These are phyloP conservation scores for Kitagawia praeruptora DNA, from an alignment of 129 eudicot genomes.

Conservation along the genomic window DNA sequence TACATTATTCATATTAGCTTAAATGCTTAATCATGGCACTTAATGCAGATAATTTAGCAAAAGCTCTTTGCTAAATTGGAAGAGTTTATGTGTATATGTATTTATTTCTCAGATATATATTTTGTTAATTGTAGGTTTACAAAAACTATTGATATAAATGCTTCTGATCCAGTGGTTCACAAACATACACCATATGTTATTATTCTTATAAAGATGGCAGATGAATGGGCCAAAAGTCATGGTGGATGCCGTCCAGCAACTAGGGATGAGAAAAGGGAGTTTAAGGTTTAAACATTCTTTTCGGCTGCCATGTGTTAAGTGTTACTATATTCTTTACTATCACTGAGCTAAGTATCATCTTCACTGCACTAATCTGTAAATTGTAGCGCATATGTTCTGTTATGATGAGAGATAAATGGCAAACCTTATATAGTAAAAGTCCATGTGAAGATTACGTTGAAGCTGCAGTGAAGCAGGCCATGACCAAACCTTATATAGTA, in stretches of 20 bases:
- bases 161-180: constrained; percentile 70
- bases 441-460: too few species aligned
- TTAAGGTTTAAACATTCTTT: constrained; percentile 50
- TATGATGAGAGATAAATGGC: too few species aligned
- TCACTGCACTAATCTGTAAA: too few species aligned
- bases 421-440: too few species aligned
- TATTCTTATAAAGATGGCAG: constrained; percentile 78
- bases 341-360: constrained; percentile 12
- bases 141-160: constrained; percentile 53
- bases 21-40: neutral
- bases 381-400: too few species aligned
- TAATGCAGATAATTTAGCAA: too few species aligned
- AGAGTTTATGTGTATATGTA: neutral
- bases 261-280: constrained; percentile 74
- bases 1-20: neutral
- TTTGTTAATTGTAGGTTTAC: constrained; percentile 42
- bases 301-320: neutral
- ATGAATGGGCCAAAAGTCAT: constrained; percentile 84
- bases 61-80: too few species aligned
- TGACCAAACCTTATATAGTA: too few species aligned
- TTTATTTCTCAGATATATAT: neutral
- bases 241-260: constrained; percentile 69
- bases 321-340: neutral
- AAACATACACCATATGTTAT: constrained; percentile 85
- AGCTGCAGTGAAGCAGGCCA: too few species aligned